phyloP scores from a whole-genome alignment of 306 rosid species.

The Coriaria nepalensis region DNA sequence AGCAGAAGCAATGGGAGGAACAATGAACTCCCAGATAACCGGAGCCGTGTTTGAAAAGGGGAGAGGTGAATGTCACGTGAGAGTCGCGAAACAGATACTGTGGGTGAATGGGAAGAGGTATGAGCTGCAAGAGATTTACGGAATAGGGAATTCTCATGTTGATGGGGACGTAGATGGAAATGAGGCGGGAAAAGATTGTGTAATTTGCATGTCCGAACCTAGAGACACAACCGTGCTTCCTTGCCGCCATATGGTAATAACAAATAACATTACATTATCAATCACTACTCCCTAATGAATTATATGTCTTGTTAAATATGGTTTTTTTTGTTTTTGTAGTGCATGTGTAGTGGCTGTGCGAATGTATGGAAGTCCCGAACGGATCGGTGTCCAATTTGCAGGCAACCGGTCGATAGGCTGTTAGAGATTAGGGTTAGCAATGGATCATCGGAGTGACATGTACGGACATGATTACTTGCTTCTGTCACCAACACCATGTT shows the following conservation, averaged over 20 bases:
- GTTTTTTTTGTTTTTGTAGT: constrained; percentile 54
- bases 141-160: constrained; percentile 84
- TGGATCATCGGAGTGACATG: no score
- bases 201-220: constrained; percentile 95
- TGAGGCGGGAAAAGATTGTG: constrained; percentile 94
- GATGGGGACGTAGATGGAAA: constrained; percentile 69
- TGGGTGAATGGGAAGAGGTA: constrained; percentile 82
- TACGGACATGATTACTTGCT: no score
- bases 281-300: no score
- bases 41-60: constrained; percentile 80
- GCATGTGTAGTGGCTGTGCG: constrained; percentile 95
- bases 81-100: constrained; percentile 77
- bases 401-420: constrained; percentile 93
- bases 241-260: constrained; percentile 97
- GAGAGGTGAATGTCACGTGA: constrained; percentile 69
- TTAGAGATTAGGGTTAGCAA: constrained; percentile 72
- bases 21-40: constrained; percentile 68
- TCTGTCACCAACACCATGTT: no score
- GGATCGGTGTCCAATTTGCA: constrained; percentile 86
- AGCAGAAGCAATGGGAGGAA: constrained; percentile 54
- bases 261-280: no score
- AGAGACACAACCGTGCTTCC: constrained; percentile 93
- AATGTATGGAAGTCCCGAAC: constrained; percentile 82
- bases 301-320: no score
- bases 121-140: constrained; percentile 93